Percentiles rank a stretch among this genome's conserved stretches.
Evolutionary conservation across 2,329 filamentous ascomycete species (phyloP).

Genomic region (Diaporthe sp.): DNA sequence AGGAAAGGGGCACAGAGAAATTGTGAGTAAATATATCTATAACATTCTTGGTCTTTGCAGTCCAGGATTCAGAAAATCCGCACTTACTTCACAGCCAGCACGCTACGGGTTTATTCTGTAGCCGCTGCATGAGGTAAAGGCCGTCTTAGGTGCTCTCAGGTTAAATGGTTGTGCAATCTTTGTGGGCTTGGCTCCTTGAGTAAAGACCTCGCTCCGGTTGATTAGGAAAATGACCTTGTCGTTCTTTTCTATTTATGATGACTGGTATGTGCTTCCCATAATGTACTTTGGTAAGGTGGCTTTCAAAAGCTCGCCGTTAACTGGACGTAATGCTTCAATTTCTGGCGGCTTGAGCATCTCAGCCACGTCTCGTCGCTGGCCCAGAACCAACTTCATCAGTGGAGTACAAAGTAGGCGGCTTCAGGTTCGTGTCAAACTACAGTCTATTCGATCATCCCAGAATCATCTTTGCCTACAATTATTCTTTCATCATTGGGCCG

Average conservation of each 20-base stretch:
- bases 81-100: not conserved
- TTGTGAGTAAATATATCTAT: not conserved
- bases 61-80: not conserved
- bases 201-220: too few species aligned
- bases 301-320: too few species aligned
- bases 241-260: accelerated
- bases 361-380: too few species aligned
- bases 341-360: not conserved
- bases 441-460: too few species aligned
- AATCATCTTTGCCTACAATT: too few species aligned
- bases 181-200: too few species aligned
- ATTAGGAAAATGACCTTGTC: too few species aligned
- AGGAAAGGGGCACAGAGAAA: not conserved
- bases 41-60: not conserved
- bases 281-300: too few species aligned
- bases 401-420: too few species aligned
- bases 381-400: too few species aligned
- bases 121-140: not conserved
- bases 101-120: not conserved
- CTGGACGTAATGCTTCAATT: not conserved
- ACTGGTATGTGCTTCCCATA: accelerated
- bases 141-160: not conserved
- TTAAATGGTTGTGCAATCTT: too few species aligned
- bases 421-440: accelerated
- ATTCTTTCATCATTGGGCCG: too few species aligned